A percentile compares a stretch with the other conserved stretches of the same genome.
Evolutionary conservation across 768 basidiomycete species (phyloP).

Genomic region (Scleroderma citrinum): DNA sequence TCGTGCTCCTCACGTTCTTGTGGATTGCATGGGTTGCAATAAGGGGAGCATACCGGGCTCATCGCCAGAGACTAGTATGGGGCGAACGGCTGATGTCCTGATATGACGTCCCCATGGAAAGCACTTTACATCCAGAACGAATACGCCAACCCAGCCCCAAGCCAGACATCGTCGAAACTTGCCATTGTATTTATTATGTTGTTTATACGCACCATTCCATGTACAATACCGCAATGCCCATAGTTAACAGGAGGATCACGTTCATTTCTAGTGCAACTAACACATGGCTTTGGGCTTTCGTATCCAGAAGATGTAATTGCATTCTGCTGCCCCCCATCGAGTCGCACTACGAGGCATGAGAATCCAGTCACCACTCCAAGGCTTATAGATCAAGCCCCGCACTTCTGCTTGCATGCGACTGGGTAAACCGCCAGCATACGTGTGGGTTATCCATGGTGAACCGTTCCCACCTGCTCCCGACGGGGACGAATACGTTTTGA

Average conservation of each 20-base stretch:
- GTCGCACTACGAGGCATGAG: constrained; percentile 55
- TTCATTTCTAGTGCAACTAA: not conserved
- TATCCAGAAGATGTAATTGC: constrained; percentile 88
- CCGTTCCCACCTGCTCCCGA: constrained; percentile 5
- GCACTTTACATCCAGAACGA: no score
- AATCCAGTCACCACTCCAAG: constrained; percentile 62
- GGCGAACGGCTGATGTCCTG: constrained; percentile 73
- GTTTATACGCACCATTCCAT: not conserved
- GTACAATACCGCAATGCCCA: constrained; percentile 9
- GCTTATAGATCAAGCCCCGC: constrained; percentile 74
- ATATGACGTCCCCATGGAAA: no score
- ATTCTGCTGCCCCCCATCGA: constrained; percentile 43
- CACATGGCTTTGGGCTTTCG: constrained; percentile 44
- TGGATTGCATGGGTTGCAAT: constrained; percentile 58
- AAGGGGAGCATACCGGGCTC: constrained; percentile 64
- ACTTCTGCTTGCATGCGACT: constrained; percentile 68
- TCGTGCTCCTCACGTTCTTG: constrained; percentile 51
- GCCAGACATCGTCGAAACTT: no score
- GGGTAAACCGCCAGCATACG: constrained; percentile 42
- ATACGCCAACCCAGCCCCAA: no score
- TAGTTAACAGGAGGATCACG: not conserved
- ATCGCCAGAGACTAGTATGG: constrained; percentile 72
- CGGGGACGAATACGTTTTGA: constrained; percentile 48
- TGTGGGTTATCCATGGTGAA: constrained; percentile 56
- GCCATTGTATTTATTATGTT: no score